Conservation (phyloP, 23 red algal species). For the Rhodosorus marinus region DNA sequence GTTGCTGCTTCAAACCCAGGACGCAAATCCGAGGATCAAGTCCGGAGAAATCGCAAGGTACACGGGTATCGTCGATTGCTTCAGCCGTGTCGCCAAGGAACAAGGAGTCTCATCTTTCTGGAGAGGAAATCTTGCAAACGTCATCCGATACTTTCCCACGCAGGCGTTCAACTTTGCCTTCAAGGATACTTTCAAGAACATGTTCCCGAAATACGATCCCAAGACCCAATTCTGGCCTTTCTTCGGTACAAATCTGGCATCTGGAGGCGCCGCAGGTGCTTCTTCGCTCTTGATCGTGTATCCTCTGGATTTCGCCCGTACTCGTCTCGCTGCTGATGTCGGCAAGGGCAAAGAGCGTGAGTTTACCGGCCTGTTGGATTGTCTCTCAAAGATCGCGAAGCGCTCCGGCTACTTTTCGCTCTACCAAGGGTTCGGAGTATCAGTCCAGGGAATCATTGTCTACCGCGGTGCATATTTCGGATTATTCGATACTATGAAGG, state of each 20-base stretch:
- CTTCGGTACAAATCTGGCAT: slow-evolving; percentile 81
- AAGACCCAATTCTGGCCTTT: slow-evolving; percentile 80
- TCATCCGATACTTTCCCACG: slow-evolving; percentile 98
- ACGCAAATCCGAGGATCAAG: slow-evolving; percentile 80
- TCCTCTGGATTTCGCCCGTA: slow-evolving; percentile 96
- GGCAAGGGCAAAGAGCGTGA: slow-evolving; percentile 58
- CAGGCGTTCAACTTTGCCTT: slow-evolving; percentile 99
- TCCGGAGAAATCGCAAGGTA: slow-evolving; percentile 67
- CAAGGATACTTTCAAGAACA: slow-evolving; percentile 98
- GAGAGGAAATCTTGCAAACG: slow-evolving; percentile 96
- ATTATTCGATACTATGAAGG: slow-evolving; percentile 93
- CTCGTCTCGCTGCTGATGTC: slow-evolving; percentile 92
- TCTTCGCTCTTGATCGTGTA: slow-evolving; percentile 94
- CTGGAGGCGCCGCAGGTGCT: slow-evolving; percentile 86
- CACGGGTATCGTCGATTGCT: slow-evolving; percentile 79
- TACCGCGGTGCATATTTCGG: slow-evolving; percentile 99
- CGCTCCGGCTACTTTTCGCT: slow-evolving; percentile 59
- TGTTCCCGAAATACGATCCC: slow-evolving; percentile 86
- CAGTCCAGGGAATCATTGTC: slow-evolving; percentile 96
- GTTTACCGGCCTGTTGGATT: slow-evolving; percentile 73
- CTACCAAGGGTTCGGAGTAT: slow-evolving; percentile 97
- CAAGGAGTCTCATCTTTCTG: slow-evolving; percentile 92
- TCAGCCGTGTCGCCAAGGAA: slow-evolving; percentile 73
- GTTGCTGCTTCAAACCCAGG: slow-evolving; percentile 87
- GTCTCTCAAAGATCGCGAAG: slow-evolving; percentile 33